Evolutionary conservation across 2,329 filamentous ascomycete species (phyloP).

Genomic region (Ophiostoma sp.): DNA sequence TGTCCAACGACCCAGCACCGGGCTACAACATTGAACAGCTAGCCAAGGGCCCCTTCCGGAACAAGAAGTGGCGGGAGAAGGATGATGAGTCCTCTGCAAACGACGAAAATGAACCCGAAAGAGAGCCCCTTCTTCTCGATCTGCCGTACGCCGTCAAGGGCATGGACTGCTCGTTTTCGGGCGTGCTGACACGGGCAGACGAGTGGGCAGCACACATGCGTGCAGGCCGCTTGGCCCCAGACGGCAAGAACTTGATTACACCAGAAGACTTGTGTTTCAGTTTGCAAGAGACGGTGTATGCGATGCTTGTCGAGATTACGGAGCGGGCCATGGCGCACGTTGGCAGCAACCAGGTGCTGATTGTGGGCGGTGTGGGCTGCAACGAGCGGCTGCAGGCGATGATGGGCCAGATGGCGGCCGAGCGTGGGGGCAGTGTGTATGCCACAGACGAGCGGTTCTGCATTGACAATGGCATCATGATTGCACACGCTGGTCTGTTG

Average conservation of each 20-base stretch:
- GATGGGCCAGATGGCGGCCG: slow-evolving; percentile 94
- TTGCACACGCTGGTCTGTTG: slow-evolving; percentile 89
- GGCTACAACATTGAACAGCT: slow-evolving; percentile 98
- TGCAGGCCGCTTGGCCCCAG: slow-evolving; percentile 45
- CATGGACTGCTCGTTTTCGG: slow-evolving; percentile 97
- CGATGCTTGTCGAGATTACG: slow-evolving; percentile 98
- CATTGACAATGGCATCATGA: slow-evolving; percentile 99
- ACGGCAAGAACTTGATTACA: slow-evolving; percentile 67
- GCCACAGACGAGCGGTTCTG: slow-evolving; percentile 97
- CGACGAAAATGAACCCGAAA: slow-evolving; percentile 47
- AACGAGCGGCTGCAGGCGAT: slow-evolving; percentile 95
- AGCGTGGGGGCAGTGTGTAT: slow-evolving; percentile 85
- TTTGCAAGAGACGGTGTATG: slow-evolving; percentile 90
- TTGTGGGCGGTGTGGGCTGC: slow-evolving; percentile 93
- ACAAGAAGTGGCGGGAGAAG: neutral
- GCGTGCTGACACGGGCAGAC: slow-evolving; percentile 83
- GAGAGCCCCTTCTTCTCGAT: slow-evolving; percentile 71
- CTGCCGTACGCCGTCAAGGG: slow-evolving; percentile 96
- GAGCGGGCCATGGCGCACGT: slow-evolving; percentile 99
- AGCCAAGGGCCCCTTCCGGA: slow-evolving; percentile 52
- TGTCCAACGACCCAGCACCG: slow-evolving; percentile 93
- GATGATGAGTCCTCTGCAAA: neutral
- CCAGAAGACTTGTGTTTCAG: slow-evolving; percentile 88
- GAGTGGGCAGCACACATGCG: slow-evolving; percentile 70
- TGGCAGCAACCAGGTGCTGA: slow-evolving; percentile 82